Evolutionary conservation across 2,329 filamentous ascomycete species (phyloP), one percentile per base, ranked within the genome.

Genomic region (Fusarium concolor): DNA sequence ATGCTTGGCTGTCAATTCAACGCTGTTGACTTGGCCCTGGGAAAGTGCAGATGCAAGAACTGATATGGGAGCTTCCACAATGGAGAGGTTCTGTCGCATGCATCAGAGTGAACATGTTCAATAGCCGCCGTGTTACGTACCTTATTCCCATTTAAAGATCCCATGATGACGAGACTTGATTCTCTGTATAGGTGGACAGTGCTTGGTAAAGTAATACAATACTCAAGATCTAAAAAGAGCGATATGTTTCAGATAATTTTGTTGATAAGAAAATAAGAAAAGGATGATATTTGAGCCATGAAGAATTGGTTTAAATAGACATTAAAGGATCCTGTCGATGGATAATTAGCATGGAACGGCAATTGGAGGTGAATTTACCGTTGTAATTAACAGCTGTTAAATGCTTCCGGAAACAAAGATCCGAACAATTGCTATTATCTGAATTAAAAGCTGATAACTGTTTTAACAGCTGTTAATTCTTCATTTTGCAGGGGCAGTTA

Each of bases 1-100:
- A 14, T 57, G 54, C 4, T 54, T 57, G 18, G 24, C 28, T 6
- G 53, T 56, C 10, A 56, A 17, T 15, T 51, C 45, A 29, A 56
- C 53, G 5, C 53, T 56, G 20, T 35, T 56, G 33, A 28, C 8
- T 12, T 56, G 44, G 8, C 53, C 53, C 6, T 41, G 44, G 12
- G 53, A 56, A 1, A 56, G 35, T 14, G 53, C 53, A 17, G 44
- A 31, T 20, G 53, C 35, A 6, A 56, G 45, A 6, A 24, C 15
- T 12, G 45, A 20, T 4, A 56, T 51, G 8, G 53, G 20, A 2
- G 53, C 53, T 10, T 56, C 44, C 10, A 51, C 44, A 8, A 56
- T 56, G 4, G 53, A 56, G 5, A 26, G 18, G 1, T 6, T 10
- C 53, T 56, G 10, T 3, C 28, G 5, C 51, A 24, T 51, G 45